Conservation (phyloP, 257 asterid species). For the Solanum lycopersicoides region DNA sequence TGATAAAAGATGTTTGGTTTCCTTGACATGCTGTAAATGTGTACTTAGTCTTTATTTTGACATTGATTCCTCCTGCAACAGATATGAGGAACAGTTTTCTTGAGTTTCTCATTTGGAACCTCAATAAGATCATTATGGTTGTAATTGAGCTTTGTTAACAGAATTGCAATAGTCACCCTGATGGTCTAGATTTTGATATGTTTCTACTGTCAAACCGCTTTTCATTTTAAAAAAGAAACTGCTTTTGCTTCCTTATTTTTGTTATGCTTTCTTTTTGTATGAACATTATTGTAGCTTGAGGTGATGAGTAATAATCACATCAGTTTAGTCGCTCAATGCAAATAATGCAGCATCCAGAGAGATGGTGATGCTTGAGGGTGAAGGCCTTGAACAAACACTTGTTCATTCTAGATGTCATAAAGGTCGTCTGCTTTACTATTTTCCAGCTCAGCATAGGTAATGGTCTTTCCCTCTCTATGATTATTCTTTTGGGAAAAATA, state of each 20-base stretch:
- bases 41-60: background rate
- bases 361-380: constrained; percentile 23
- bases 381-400: constrained; percentile 57
- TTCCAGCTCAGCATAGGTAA: constrained; percentile 52
- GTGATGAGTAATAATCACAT: background rate
- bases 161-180: background rate
- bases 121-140: background rate
- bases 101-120: background rate
- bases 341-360: constrained; percentile 35
- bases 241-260: background rate
- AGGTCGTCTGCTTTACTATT: constrained; percentile 89
- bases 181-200: background rate
- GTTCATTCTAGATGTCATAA: constrained; percentile 77
- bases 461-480: constrained; percentile 2
- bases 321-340: background rate
- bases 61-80: background rate
- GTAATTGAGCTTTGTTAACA: background rate
- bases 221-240: background rate
- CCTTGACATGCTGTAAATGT: background rate
- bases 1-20: background rate
- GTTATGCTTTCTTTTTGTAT: background rate
- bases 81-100: background rate
- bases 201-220: background rate
- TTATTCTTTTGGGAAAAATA: background rate
- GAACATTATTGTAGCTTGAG: background rate